A percentile compares a stretch with the other conserved stretches of the same genome.
These are phyloP conservation scores for Wickerhamiella kazuoi DNA, from an alignment of 805 yeast genomes.

Conservation along the genomic window DNA sequence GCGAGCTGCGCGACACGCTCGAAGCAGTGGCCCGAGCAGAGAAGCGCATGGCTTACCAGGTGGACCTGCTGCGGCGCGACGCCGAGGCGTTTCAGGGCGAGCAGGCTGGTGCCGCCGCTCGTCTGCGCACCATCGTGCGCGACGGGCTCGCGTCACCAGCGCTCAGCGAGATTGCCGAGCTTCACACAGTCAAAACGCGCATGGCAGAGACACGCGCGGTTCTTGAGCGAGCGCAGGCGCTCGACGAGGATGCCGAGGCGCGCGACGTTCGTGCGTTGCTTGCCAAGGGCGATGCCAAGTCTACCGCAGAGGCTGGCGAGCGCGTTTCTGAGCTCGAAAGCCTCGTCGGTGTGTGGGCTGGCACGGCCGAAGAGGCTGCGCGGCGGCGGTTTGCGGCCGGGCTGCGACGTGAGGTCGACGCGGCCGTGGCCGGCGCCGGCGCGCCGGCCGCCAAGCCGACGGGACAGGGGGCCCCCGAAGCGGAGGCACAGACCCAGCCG, in stretches of 20 bases:
- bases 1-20: slow-evolving; percentile 15
- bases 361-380: background rate
- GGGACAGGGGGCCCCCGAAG: no score
- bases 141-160: slow-evolving; percentile 7
- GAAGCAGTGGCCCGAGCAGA: slow-evolving; percentile 14
- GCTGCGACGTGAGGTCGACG: background rate
- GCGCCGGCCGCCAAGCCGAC: no score
- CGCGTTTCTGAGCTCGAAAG: background rate
- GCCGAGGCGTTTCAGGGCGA: slow-evolving; percentile 11
- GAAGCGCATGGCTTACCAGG: slow-evolving; percentile 19
- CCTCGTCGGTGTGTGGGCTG: background rate
- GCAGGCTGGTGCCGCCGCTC: slow-evolving; percentile 9
- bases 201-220: slow-evolving; percentile 15
- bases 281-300: background rate
- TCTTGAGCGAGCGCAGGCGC: slow-evolving; percentile 13
- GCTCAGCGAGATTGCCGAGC: slow-evolving; percentile 11
- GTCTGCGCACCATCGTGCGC: slow-evolving; percentile 5
- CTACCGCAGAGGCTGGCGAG: background rate
- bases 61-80: slow-evolving; percentile 20
- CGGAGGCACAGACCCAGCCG: no score
- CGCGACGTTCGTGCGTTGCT: slow-evolving; percentile 2
- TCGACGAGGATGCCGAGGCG: slow-evolving; percentile 18
- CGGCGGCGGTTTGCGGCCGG: background rate
- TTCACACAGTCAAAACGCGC: slow-evolving; percentile 13
- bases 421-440: no score